Evolutionary conservation across 768 basidiomycete genomes (phyloP), one percentile per base, ranked within the genome.

Genomic region (Hygrocybe punicea): DNA sequence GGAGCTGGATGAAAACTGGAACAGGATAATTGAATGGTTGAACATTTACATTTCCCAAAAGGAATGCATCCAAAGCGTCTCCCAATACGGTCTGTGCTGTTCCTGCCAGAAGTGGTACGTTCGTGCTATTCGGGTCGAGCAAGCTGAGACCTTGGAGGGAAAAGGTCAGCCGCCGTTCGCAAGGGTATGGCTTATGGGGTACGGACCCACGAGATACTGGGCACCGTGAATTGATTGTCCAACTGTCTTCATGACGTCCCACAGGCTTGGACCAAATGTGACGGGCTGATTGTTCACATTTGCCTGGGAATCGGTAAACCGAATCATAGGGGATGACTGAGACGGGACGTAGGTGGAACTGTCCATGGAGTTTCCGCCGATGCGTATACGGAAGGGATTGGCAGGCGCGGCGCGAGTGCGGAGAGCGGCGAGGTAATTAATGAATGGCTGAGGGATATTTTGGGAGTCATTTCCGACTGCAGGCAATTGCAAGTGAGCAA

Each of bases 391-490:
- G n/a, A 83, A 58, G 13, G 80, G 72, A 52, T 64, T 63, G 25
- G 71, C 72, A 42, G 70, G 74, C 6, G 4, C 39, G 2, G 78
- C 78, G 11, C 84, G 76, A 37, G 72, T 69, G 24, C 78, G 78
- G 11, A 87, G 72, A 52, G 80, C 77, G 23, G 74, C 67, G n/a
- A 87, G 69, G 68, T 86, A 84, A 63, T 84, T 84, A 44, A 85
- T 66, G 62, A 86, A 75, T 1, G 81, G 74, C 7, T 73, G 66
- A 35, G 83, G 83, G 19, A 86, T 80, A 2, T 74, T 69, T 21
- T 69, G 69, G 7, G 82, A 77, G 61, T 79, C 74, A 62, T 81
- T 79, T 44, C 83, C 83, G 58, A 84, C 81, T 82, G 59, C 16
- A 34, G 60, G n/a, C 29, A 13, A 11, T n/a, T n/a, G n/a, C n/a